Conservation (phyloP, 176 grass and related monocot genomes). For the Lolium multiflorum region DNA sequence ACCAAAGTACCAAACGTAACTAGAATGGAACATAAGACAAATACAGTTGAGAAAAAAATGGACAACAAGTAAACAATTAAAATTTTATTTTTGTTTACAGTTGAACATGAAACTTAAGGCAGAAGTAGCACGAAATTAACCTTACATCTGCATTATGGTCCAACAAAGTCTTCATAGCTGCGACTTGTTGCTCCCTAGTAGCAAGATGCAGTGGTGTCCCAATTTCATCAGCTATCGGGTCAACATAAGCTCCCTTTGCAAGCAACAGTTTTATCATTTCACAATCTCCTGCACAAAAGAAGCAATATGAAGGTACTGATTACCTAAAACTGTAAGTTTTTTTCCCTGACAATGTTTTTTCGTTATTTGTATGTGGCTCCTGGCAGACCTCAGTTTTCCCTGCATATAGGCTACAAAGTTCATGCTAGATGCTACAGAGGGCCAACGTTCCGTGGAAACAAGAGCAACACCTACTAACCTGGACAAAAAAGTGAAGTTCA, state of each 20-base stretch:
- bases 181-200: background rate
- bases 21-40: conserved; percentile 5
- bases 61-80: background rate
- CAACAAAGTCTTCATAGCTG: conserved; percentile 32
- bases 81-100: background rate
- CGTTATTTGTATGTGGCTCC: conserved; percentile 26
- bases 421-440: background rate
- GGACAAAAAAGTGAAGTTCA: background rate
- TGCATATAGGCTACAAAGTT: background rate
- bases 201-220: conserved; percentile 42
- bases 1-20: background rate
- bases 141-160: conserved; percentile 43
- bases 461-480: background rate
- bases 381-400: background rate
- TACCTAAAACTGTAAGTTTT: background rate
- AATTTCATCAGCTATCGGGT: conserved; percentile 17
- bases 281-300: conserved; percentile 21
- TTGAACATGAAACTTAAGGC: background rate
- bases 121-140: background rate
- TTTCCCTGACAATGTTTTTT: background rate
- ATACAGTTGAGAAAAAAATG: conserved; percentile 11
- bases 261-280: conserved; percentile 33
- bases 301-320: background rate
- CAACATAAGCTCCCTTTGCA: conserved; percentile 31
- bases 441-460: background rate